phyloP scores from a whole-genome alignment of 75 land plant genomes.

The Pinus albicaulis region DNA sequence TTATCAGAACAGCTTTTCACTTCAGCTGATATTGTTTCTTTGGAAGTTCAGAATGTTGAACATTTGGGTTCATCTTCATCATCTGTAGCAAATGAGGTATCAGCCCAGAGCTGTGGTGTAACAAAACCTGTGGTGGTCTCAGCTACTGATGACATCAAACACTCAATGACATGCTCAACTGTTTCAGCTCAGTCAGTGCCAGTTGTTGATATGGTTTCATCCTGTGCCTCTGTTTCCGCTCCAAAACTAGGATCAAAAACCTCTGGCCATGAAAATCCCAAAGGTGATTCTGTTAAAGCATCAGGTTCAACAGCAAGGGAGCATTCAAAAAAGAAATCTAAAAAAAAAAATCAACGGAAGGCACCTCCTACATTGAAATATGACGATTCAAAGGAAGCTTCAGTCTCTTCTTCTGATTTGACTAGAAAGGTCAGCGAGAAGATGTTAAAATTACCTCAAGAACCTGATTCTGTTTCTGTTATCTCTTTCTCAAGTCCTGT shows the following conservation, averaged over 20 bases:
- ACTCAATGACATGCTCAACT: background rate
- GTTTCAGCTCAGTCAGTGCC: background rate
- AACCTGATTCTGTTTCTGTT: background rate
- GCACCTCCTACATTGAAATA: background rate
- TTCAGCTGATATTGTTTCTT: background rate
- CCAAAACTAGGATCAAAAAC: background rate
- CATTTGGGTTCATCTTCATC: background rate
- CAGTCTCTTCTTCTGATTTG: background rate
- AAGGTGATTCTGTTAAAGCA: background rate
- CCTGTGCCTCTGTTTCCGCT: background rate
- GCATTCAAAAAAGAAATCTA: background rate
- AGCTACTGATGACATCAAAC: background rate
- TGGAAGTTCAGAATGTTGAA: background rate
- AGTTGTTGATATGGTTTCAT: background rate
- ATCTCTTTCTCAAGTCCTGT: background rate
- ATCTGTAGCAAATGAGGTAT: background rate
- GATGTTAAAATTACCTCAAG: background rate
- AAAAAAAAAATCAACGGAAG: background rate
- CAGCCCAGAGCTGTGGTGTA: background rate
- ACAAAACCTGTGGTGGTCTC: background rate
- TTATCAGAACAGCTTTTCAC: background rate
- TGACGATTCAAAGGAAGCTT: background rate
- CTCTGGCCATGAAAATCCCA: background rate
- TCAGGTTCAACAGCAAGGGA: constrained; percentile 1
- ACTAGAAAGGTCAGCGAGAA: background rate